Evolutionary conservation across 805 yeast species (phyloP), one percentile per base, ranked within the genome.

Genomic region (Yarrowia sp.): DNA sequence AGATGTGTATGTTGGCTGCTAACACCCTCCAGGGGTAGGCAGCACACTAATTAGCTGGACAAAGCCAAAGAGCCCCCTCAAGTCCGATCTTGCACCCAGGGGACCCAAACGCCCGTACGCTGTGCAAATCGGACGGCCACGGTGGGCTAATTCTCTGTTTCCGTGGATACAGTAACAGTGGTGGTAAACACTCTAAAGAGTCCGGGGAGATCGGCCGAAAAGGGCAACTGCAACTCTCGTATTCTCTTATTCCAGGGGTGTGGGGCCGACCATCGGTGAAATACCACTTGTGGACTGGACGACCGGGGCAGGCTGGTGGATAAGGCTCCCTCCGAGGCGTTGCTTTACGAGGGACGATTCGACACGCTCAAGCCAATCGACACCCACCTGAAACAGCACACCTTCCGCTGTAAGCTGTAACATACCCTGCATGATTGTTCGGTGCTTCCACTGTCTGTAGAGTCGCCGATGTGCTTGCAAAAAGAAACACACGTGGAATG

Each of bases 171-270:
- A 22, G 28, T 22, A 22, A 22, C 28, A n/a, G 28, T 22, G 48
- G 33, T 43, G 48, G 48, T 22, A 43, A 28, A 43, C 15, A 13
- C 48, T 32, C 48, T 43, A 4, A 14, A 28, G 48, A 42, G 50
- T 8, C 38, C 55, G 55, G 55, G 17, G 55, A 35, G 17, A 48
- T 11, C 41, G 11, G 55, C 55, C 55, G 13, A 48, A 48, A 35
- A 11, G 10, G 55, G 55, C 11, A 48, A 35, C 55, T 48, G 53
- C 53, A 48, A 32, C 53, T 33, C 51, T 47, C 55, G 55, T 48
- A 48, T 48, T 48, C 39, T 48, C 53, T 48, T 48, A 48, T 48
- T 48, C 39, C 53, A 32, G 53, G 53, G 53, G 39, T 47, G 36
- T 45, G 53, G 41, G 28, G n/a, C 39, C 31, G 28, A 10, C 28